Evolutionary conservation across 2,329 filamentous ascomycete species (phyloP).

Genomic region (Amauroascus niger): DNA sequence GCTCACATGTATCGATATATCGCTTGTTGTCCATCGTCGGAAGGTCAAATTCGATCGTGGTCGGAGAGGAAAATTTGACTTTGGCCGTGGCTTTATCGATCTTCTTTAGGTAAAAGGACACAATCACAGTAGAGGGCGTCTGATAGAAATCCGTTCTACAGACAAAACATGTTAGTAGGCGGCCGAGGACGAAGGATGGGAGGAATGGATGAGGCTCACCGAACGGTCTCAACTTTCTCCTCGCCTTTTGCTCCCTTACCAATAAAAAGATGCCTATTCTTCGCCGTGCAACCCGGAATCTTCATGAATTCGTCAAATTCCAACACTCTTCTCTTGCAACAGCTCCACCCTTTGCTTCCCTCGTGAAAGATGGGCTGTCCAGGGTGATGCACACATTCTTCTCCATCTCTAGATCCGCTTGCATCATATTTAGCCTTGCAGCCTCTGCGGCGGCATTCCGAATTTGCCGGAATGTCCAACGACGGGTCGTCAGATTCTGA

Average conservation of each 20-base stretch:
- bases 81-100: slow-evolving; percentile 73
- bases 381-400: slow-evolving; percentile 80
- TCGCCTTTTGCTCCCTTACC: slow-evolving; percentile 62
- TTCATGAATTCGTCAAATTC: slow-evolving; percentile 98
- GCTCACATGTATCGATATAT: slow-evolving; percentile 61
- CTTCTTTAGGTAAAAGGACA: slow-evolving; percentile 92
- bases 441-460: slow-evolving; percentile 65
- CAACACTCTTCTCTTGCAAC: slow-evolving; percentile 87
- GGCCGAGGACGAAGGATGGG: neutral
- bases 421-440: slow-evolving; percentile 59
- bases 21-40: slow-evolving; percentile 79
- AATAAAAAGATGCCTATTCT: slow-evolving; percentile 73
- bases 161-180: neutral
- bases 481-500: slow-evolving; percentile 79
- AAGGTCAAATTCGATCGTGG: slow-evolving; percentile 64
- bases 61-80: slow-evolving; percentile 55
- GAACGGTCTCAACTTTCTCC: slow-evolving; percentile 67
- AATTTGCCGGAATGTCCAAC: slow-evolving; percentile 61
- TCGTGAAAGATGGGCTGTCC: slow-evolving; percentile 92
- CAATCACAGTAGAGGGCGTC: slow-evolving; percentile 73
- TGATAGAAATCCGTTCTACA: slow-evolving; percentile 85
- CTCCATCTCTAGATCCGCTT: slow-evolving; percentile 52
- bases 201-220: slow-evolving; percentile 43
- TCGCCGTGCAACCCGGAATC: slow-evolving; percentile 81
- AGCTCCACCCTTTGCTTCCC: slow-evolving; percentile 94